phyloP scores from a whole-genome alignment of 106 monocot genomes.

The Hemerocallis citrina region DNA sequence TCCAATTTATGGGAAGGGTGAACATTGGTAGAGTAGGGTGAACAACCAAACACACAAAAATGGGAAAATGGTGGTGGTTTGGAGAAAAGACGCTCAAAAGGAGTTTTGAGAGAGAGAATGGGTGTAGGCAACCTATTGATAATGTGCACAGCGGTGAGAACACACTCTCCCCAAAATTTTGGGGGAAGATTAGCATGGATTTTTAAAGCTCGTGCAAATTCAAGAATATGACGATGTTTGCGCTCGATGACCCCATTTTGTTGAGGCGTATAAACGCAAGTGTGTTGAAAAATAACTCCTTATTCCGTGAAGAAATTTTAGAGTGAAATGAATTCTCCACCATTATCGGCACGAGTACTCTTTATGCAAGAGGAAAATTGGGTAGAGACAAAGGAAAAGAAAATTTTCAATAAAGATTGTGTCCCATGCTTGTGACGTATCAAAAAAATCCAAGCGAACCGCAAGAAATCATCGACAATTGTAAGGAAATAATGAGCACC shows the following conservation, averaged over 20 bases:
- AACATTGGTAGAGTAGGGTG: background rate
- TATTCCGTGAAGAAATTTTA: background rate
- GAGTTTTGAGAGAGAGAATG: background rate
- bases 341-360: background rate
- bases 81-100: background rate
- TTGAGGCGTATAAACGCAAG: background rate
- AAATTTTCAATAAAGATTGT: background rate
- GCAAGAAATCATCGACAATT: background rate
- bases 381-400: background rate
- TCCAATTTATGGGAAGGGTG: background rate
- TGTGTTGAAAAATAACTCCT: background rate
- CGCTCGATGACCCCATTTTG: background rate
- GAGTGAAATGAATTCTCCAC: background rate
- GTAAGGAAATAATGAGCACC: conserved; percentile 1
- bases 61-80: background rate
- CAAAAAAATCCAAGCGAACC: background rate
- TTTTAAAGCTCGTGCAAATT: background rate
- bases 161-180: background rate
- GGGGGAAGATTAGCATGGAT: background rate
- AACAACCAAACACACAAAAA: background rate
- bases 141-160: background rate
- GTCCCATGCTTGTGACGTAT: background rate
- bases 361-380: background rate
- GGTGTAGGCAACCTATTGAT: background rate
- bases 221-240: background rate